A percentile compares a stretch with the other conserved stretches of the same genome.
Conservation (phyloP, 2,329 filamentous ascomycete species). For the Exophiala alcalophila region DNA sequence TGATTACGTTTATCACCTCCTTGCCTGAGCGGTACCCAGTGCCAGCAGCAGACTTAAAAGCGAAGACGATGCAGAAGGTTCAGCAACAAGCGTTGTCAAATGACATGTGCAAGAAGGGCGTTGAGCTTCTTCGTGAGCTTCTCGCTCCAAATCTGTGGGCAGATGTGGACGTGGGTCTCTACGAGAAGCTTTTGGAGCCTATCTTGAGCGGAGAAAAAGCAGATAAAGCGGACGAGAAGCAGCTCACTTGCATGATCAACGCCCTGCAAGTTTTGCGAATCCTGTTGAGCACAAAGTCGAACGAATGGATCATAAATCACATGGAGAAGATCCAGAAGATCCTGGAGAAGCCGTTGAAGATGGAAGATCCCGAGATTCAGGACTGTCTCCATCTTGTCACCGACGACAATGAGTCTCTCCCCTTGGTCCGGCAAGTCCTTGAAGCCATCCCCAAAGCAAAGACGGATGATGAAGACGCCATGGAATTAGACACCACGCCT, state of each 20-base stretch:
- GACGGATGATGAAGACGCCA: conserved; percentile 78
- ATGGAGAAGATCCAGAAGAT: conserved; percentile 78
- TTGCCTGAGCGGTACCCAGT: conserved; percentile 81
- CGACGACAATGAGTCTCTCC: conserved; percentile 67
- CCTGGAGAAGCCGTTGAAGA: conserved; percentile 82
- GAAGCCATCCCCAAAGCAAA: conserved; percentile 85
- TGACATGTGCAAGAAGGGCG: conserved; percentile 81
- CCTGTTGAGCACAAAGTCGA: conserved; percentile 78
- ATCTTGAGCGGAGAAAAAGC: conserved; percentile 81
- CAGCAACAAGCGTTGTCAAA: conserved; percentile 56
- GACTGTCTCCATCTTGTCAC: conserved; percentile 78
- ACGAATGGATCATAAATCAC: conserved; percentile 85
- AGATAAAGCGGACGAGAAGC: conserved; percentile 77
- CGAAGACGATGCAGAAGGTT: conserved; percentile 41
- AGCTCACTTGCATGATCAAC: conserved; percentile 69
- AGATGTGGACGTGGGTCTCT: conserved; percentile 86
- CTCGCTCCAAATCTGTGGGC: conserved; percentile 87
- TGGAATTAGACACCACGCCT: conserved; percentile 69
- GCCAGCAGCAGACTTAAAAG: conserved; percentile 54
- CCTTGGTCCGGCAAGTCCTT: conserved; percentile 57
- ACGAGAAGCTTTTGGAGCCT: conserved; percentile 83
- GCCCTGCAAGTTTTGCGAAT: conserved; percentile 89
- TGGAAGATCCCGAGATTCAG: conserved; percentile 87
- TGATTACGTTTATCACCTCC: conserved; percentile 91
- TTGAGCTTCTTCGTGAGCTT: conserved; percentile 77